A percentile compares a stretch with the other conserved stretches of the same genome.
phyloP scores from a whole-genome alignment of 2,329 filamentous ascomycete genomes.

The Trichoderma aggressivum region DNA sequence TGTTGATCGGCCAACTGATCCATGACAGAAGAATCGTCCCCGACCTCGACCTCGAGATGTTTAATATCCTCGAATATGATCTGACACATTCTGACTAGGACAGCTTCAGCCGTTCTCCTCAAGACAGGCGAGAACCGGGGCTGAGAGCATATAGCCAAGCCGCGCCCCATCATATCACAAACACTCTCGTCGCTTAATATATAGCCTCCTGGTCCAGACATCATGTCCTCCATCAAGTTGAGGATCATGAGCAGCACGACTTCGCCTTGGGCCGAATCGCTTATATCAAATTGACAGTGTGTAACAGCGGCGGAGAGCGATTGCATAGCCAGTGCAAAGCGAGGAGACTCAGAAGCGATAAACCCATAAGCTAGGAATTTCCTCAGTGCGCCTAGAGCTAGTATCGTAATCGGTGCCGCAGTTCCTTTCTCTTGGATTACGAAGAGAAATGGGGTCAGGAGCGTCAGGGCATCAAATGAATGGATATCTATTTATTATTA shows the following conservation, averaged over 20 bases:
- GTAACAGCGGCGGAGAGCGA: conserved; percentile 91
- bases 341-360: conserved; percentile 77
- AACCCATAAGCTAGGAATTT: conserved; percentile 97
- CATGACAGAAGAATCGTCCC: conserved; percentile 61
- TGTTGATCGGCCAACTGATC: conserved; percentile 66
- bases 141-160: conserved; percentile 95
- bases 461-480: conserved; percentile 80
- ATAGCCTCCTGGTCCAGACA: conserved; percentile 87
- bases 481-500: conserved; percentile 63
- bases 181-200: conserved; percentile 97
- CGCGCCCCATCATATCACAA: conserved; percentile 99
- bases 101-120: conserved; percentile 86
- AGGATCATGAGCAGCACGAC: conserved; percentile 92
- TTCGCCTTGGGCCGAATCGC: conserved; percentile 90
- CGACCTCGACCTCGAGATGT: conserved; percentile 73
- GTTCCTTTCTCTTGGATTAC: conserved; percentile 96
- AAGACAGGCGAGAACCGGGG: conserved; percentile 86
- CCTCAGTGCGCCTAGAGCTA: conserved; percentile 87
- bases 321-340: conserved; percentile 89
- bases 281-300: conserved; percentile 95
- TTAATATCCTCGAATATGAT: conserved; percentile 95
- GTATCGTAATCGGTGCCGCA: conserved; percentile 90
- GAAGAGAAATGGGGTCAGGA: conserved; percentile 91
- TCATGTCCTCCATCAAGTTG: conserved; percentile 97
- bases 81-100: conserved; percentile 99